phyloP scores from a whole-genome alignment of 441 rosid species.

The Jatropha podagrica region DNA sequence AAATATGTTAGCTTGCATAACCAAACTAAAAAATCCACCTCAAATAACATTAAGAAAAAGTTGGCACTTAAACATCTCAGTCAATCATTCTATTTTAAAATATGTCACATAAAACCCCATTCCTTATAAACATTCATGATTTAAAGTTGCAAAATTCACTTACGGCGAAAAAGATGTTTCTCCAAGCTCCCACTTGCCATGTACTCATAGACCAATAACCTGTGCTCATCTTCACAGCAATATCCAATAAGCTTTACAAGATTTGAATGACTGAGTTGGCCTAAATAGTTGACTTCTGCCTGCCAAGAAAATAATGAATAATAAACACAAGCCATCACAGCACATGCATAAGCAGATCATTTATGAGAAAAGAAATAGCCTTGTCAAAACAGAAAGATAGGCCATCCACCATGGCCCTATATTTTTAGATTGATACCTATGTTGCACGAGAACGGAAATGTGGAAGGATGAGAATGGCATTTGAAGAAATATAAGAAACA shows the following conservation, averaged over 20 bases:
- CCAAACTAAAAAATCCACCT: background rate
- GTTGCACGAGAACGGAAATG: too few relatives aligned
- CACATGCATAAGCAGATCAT: background rate
- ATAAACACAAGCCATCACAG: background rate
- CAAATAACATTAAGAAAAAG: background rate
- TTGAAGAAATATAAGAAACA: too few relatives aligned
- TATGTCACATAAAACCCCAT: background rate
- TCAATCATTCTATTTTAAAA: background rate
- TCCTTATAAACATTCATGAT: background rate
- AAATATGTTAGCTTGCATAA: background rate
- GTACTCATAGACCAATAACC: slow-evolving; percentile 90
- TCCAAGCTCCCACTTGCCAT: slow-evolving; percentile 96
- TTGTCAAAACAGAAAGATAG: background rate
- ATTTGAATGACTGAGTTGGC: slow-evolving; percentile 88
- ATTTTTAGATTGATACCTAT: background rate
- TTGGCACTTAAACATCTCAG: background rate
- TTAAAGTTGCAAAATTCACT: slow-evolving; percentile 31
- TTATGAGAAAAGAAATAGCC: background rate
- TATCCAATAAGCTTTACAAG: slow-evolving; percentile 98
- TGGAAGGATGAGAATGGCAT: too few relatives aligned
- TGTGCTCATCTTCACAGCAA: slow-evolving; percentile 97
- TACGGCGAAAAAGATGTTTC: slow-evolving; percentile 94
- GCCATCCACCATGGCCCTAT: background rate
- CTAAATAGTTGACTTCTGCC: slow-evolving; percentile 97
- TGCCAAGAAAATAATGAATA: slow-evolving; percentile 35